Conservation (phyloP, 2,329 filamentous ascomycete genomes). For the Aspergillus aculeatus region DNA sequence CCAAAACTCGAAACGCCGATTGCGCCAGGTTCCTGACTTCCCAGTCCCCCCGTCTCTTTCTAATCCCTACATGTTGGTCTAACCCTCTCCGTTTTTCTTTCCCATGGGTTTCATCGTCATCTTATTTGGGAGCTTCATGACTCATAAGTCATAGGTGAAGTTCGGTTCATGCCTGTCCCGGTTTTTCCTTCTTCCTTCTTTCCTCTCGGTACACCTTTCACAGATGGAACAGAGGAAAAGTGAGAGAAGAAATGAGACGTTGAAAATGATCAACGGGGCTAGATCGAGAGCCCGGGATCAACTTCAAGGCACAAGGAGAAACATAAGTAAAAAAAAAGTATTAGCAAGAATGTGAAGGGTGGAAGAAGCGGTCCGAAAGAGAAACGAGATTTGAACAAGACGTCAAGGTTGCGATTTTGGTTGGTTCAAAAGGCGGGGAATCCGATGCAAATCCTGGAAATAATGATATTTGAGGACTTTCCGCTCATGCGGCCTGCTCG, state of each 20-base stretch:
- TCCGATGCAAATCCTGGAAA: not conserved
- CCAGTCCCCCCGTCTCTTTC: slow-evolving; percentile 10
- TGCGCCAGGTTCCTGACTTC: slow-evolving; percentile 27
- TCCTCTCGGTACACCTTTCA: not conserved
- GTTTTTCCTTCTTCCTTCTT: slow-evolving; percentile 5
- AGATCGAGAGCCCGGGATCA: not conserved
- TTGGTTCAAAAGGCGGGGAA: not conserved
- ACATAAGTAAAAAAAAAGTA: slow-evolving; percentile 10
- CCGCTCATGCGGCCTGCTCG: slow-evolving; percentile 68
- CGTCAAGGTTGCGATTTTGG: not conserved
- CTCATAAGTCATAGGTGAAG: slow-evolving; percentile 14
- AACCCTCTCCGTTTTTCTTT: slow-evolving; percentile 5
- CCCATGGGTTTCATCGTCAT: slow-evolving; percentile 18
- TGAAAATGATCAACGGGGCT: not conserved
- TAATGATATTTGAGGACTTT: not conserved
- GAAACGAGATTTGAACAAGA: slow-evolving; percentile 13
- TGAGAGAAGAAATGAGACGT: slow-evolving; percentile 11
- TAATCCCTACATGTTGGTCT: slow-evolving; percentile 17
- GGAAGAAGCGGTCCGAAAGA: not conserved
- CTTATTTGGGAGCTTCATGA: slow-evolving; percentile 14
- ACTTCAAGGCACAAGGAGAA: slow-evolving; percentile 11
- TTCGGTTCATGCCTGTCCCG: slow-evolving; percentile 9
- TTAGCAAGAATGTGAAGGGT: not conserved
- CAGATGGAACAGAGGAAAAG: not conserved
- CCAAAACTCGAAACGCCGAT: slow-evolving; percentile 28